Evolutionary conservation across 2,329 filamentous ascomycete species (phyloP).

Genomic region (Ophiostoma himal-ulmi): DNA sequence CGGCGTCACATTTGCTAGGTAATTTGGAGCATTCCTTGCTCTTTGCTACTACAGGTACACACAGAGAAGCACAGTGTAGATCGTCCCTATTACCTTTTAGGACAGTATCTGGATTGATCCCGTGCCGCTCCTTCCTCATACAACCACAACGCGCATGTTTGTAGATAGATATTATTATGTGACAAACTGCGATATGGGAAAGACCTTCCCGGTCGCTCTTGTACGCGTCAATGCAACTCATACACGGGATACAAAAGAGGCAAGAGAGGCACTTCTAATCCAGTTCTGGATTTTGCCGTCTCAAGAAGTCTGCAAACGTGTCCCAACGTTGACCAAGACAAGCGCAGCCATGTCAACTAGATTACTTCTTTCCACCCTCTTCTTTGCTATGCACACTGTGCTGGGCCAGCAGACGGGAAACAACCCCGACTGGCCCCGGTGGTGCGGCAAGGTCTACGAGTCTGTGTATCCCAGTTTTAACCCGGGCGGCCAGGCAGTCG

Average conservation of each 20-base stretch:
- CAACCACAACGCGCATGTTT: background rate
- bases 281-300: background rate
- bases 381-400: background rate
- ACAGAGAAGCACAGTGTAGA: background rate
- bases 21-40: background rate
- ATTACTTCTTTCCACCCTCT: background rate
- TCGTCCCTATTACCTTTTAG: background rate
- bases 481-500: conserved; percentile 40
- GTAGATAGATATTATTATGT: background rate
- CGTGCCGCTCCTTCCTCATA: conserved; percentile 6
- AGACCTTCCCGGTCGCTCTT: background rate
- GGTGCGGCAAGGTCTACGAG: conserved; percentile 46
- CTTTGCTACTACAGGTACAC: background rate
- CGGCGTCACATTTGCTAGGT: background rate
- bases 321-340: background rate
- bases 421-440: conserved; percentile 41
- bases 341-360: background rate
- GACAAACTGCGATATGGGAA: background rate
- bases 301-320: background rate
- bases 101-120: background rate
- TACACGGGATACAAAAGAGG: background rate
- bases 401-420: conserved; percentile 35
- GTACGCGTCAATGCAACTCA: background rate
- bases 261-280: background rate
- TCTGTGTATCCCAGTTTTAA: conserved; percentile 39